Conservation (phyloP, 345 rosid species). For the Dovyalis caffra region DNA sequence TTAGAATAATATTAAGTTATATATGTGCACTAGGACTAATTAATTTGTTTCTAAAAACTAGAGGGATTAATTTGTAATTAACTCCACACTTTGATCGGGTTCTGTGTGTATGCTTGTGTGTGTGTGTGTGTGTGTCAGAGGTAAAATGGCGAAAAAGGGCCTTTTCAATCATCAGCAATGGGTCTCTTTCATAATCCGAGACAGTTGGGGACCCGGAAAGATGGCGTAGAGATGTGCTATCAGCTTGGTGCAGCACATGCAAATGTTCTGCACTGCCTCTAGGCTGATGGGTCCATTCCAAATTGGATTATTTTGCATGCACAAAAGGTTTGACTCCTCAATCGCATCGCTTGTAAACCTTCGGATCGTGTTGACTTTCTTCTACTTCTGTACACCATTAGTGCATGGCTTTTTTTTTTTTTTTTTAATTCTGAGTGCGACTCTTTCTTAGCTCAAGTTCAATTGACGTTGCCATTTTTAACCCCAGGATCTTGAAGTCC, state of each 20-base stretch:
- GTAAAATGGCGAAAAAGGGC: not conserved
- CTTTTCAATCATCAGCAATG: conserved; percentile 13
- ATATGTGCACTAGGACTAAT: no score
- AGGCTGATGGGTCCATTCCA: conserved; percentile 18
- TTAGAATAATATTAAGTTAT: no score
- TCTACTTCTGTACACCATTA: not conserved
- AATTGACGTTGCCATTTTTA: no score
- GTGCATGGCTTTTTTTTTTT: no score
- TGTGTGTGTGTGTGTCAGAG: no score
- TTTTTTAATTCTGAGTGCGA: no score
- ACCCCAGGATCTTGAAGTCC: no score
- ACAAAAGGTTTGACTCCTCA: not conserved
- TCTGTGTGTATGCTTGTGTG: no score
- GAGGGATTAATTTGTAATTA: no score
- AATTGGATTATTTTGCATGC: conserved; percentile 13
- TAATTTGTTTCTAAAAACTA: no score
- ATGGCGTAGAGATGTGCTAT: conserved; percentile 43
- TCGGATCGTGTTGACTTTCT: conserved; percentile 16
- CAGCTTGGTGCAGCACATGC: conserved; percentile 33
- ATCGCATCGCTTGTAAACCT: conserved; percentile 4
- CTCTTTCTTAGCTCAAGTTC: no score
- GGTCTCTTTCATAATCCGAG: conserved; percentile 27
- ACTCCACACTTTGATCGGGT: no score
- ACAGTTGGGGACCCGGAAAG: conserved; percentile 42
- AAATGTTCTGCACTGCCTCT: conserved; percentile 28